Evolutionary conservation across 225 moss, liverwort and hornwort species (phyloP).

Genomic region (Sphagnum contortum): DNA sequence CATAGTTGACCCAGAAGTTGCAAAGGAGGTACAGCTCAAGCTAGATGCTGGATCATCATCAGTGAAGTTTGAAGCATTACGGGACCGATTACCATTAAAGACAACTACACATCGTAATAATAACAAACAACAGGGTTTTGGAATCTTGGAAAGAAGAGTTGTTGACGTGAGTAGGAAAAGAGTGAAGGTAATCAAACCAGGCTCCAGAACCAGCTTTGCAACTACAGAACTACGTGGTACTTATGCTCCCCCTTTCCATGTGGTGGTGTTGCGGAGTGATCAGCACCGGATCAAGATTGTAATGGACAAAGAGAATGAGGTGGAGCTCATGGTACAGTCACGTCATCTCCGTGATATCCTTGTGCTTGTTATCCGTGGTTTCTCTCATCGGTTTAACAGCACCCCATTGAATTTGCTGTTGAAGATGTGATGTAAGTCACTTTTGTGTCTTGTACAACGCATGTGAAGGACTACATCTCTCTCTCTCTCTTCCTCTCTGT

Average conservation of each 20-base stretch:
- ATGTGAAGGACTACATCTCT: no score
- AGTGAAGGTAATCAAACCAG: constrained; percentile 52
- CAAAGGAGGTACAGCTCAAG: constrained; percentile 39
- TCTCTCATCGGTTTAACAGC: constrained; percentile 48
- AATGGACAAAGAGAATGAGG: constrained; percentile 48
- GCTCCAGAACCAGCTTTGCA: constrained; percentile 38
- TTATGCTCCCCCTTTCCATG: constrained; percentile 54
- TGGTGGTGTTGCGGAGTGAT: constrained; percentile 43
- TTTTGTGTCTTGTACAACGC: no score
- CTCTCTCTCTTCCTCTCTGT: no score
- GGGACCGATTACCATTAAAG: constrained; percentile 49
- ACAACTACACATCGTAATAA: no score
- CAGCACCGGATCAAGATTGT: constrained; percentile 50
- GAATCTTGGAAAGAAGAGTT: constrained; percentile 45
- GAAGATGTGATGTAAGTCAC: constrained; percentile 23
- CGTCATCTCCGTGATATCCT: constrained; percentile 50
- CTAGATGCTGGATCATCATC: constrained; percentile 25
- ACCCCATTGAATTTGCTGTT: constrained; percentile 44
- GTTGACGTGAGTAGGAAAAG: constrained; percentile 50
- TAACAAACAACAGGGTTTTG: constrained; percentile 45
- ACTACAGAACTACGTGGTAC: constrained; percentile 51
- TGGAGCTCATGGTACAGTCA: constrained; percentile 54
- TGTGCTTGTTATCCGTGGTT: constrained; percentile 39
- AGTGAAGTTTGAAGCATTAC: constrained; percentile 54
- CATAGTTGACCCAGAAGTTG: constrained; percentile 44